phyloP scores from a whole-genome alignment of 345 rosid genomes.

The Linum usitatissimum region DNA sequence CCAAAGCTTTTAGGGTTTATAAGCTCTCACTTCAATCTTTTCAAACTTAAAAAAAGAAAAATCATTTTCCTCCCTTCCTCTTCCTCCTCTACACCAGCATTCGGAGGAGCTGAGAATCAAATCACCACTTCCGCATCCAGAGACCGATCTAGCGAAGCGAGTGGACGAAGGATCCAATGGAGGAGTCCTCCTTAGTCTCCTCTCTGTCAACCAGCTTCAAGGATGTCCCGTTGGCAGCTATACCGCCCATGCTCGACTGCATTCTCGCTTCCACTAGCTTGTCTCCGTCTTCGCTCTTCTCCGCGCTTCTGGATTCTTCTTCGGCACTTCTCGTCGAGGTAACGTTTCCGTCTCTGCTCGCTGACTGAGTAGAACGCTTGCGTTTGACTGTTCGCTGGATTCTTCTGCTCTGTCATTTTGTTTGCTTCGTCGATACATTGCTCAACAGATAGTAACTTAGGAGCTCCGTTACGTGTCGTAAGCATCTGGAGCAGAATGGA shows the following conservation, averaged over 20 bases:
- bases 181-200: constrained; percentile 25
- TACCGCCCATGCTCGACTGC: constrained; percentile 80
- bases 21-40: background rate
- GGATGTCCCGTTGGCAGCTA: constrained; percentile 51
- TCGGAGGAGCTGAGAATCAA: constrained; percentile 1
- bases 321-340: constrained; percentile 27
- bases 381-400: background rate
- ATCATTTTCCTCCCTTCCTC: no score
- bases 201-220: constrained; percentile 52
- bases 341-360: constrained; percentile 10
- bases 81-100: no score
- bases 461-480: no score
- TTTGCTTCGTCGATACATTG: background rate
- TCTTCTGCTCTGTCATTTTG: background rate
- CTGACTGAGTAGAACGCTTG: background rate
- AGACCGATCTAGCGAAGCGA: background rate
- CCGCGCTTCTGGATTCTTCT: constrained; percentile 34
- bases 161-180: constrained; percentile 16
- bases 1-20: constrained; percentile 13
- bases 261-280: constrained; percentile 54
- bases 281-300: constrained; percentile 47
- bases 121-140: constrained; percentile 17
- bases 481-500: background rate
- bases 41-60: background rate
- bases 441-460: background rate